A percentile compares a stretch with the other conserved stretches of the same genome.
Conservation (phyloP, 139 green algal species). For the Haematococcus lacustris region DNA sequence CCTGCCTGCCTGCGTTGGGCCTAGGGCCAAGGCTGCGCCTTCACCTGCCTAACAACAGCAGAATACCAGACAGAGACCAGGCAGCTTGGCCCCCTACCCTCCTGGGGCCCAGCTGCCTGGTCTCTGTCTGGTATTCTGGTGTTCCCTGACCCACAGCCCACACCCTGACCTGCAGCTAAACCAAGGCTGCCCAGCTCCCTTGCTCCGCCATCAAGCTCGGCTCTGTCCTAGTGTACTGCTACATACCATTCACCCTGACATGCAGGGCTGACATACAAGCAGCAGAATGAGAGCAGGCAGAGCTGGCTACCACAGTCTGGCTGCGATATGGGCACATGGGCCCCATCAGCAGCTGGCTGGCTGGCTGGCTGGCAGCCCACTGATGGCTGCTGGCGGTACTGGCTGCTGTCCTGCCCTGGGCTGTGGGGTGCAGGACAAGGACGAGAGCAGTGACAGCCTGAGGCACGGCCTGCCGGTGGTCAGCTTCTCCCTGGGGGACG, state of each 20-base stretch:
- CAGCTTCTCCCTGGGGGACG: conserved; percentile 51
- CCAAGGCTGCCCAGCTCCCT: no score
- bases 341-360: not conserved
- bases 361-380: no score
- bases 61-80: not conserved
- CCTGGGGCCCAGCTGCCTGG: not conserved
- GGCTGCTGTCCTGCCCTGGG: no score
- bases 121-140: not conserved
- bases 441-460: conserved; percentile 39
- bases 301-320: not conserved
- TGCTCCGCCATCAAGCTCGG: no score
- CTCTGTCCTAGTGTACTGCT: no score
- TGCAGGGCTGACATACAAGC: no score
- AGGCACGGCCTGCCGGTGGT: conserved; percentile 42
- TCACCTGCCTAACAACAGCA: no score
- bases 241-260: no score
- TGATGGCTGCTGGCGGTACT: no score
- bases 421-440: conserved; percentile 59
- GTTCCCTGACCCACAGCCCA: not conserved
- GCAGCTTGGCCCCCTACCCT: not conserved
- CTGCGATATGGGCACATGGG: not conserved
- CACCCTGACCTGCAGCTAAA: not conserved
- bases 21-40: not conserved
- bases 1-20: not conserved
- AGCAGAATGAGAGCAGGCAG: no score